These are phyloP conservation scores for Aspergillus cristatus DNA, from an alignment of 495 filamentous ascomycete species.

Conservation along the genomic window DNA sequence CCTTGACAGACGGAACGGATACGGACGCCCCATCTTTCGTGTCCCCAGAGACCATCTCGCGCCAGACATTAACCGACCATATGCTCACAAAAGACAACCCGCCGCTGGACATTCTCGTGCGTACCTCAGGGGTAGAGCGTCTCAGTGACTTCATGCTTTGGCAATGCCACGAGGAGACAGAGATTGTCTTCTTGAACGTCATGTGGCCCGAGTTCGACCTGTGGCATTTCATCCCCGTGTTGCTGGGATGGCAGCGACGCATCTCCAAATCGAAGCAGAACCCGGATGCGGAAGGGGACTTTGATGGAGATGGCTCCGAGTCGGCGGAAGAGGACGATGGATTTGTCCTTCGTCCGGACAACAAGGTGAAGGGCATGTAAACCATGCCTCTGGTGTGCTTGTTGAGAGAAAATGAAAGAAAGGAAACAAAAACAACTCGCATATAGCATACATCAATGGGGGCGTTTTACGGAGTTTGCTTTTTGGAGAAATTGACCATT, in stretches of 20 bases:
- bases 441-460: neutral
- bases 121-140: slow-evolving; percentile 85
- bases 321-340: slow-evolving; percentile 18
- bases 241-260: slow-evolving; percentile 85
- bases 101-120: slow-evolving; percentile 78
- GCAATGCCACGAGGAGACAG: slow-evolving; percentile 89
- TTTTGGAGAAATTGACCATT: neutral
- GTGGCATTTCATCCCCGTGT: slow-evolving; percentile 85
- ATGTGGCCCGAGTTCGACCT: slow-evolving; percentile 96
- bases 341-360: slow-evolving; percentile 10
- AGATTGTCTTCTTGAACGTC: slow-evolving; percentile 84
- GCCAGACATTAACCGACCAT: slow-evolving; percentile 65
- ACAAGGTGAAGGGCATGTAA: slow-evolving; percentile 26
- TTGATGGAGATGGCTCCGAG: slow-evolving; percentile 26
- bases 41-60: slow-evolving; percentile 81
- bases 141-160: slow-evolving; percentile 97
- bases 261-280: slow-evolving; percentile 36
- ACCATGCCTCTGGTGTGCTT: too few relatives aligned
- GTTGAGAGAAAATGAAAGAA: too few relatives aligned
- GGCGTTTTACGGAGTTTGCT: neutral
- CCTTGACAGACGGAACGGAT: slow-evolving; percentile 14
- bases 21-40: slow-evolving; percentile 18
- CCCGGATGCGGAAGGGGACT: slow-evolving; percentile 34
- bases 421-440: too few relatives aligned
- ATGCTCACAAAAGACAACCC: slow-evolving; percentile 78